Evolutionary conservation across 169 alveolate genomes (phyloP).

Genomic region (Theileria luwenshuni): DNA sequence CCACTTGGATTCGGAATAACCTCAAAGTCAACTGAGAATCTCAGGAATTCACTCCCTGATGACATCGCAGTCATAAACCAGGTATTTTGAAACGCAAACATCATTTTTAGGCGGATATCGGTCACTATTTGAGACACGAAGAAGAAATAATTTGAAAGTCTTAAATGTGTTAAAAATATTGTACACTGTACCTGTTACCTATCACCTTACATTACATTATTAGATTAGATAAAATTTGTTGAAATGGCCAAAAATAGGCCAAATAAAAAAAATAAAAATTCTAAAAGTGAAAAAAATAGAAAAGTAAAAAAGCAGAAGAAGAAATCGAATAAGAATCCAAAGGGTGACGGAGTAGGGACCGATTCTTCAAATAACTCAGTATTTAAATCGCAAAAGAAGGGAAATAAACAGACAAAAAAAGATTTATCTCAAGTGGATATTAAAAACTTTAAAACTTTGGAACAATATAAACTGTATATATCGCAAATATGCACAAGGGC

Average conservation of each 20-base stretch:
- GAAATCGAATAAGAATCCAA: neutral
- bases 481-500: slow-evolving; percentile 61
- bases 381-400: neutral
- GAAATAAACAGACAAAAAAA: neutral
- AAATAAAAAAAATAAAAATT: neutral
- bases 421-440: slow-evolving; percentile 12
- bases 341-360: neutral
- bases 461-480: slow-evolving; percentile 34
- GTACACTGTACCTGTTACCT: neutral
- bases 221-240: neutral
- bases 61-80: slow-evolving; percentile 70
- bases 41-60: slow-evolving; percentile 61
- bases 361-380: neutral
- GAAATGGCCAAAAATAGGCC: slow-evolving; percentile 19
- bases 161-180: neutral
- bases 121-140: slow-evolving; percentile 67
- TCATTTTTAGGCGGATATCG: slow-evolving; percentile 60
- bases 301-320: neutral
- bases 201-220: neutral
- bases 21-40: slow-evolving; percentile 62
- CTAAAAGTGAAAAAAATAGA: neutral
- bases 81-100: slow-evolving; percentile 4
- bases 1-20: slow-evolving; percentile 71
- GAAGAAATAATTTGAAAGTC: slow-evolving; percentile 46
- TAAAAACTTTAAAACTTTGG: slow-evolving; percentile 34